Base-by-base conservation (phyloP, 2,329 filamentous ascomycete species). In the Sarocladium strictum region DNA sequence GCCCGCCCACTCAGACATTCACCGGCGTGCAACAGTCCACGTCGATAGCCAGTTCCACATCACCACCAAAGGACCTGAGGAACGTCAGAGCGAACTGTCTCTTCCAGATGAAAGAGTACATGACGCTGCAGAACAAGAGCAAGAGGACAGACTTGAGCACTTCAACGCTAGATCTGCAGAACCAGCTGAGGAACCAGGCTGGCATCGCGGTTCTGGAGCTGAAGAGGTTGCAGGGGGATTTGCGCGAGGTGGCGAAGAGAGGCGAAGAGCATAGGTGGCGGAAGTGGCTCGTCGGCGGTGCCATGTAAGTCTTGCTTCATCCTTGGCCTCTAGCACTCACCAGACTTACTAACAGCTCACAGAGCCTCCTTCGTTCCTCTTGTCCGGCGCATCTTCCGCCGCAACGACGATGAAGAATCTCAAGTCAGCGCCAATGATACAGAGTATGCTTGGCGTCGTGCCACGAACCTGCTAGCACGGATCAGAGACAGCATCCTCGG, bases 361-460 rank as follows among this genome's bases (percentile, higher is more conserved):
- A 81, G 78, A 26, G 77, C 76, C 1, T 68, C 72, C 7, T 75
- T 82, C 53, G 73, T 83, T 55, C 80, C 80, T 1, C 65, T 72
- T 2, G 73, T 83, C 21, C 76, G 77, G 40, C 66, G 67, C 40
- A 70, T 83, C 59, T 82, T 80, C 64, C 74, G 75, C 15, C 72
- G 77, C 15, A 56, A 64, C 11, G 64, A 71, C 14, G 68, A 71
- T 14, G 67, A 72, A 14, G 68, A 72, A 53, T 66, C 67, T 2
- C 63, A 69, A 9, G 52, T 56, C 7, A 65, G 72, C 1, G 63
- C 73, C 57, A 82, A 79, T 63, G 72, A 76, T 59, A 84, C 80
- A 24, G 80, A 83, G 67, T 79, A 83, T 61, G 80, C 80, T 27
- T 83, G 81, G 63, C 67, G 64, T 24, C 72, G 71, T 59, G 79